Conservation (phyloP, 495 filamentous ascomycete species). For the Xanthoparmelia taractica region DNA sequence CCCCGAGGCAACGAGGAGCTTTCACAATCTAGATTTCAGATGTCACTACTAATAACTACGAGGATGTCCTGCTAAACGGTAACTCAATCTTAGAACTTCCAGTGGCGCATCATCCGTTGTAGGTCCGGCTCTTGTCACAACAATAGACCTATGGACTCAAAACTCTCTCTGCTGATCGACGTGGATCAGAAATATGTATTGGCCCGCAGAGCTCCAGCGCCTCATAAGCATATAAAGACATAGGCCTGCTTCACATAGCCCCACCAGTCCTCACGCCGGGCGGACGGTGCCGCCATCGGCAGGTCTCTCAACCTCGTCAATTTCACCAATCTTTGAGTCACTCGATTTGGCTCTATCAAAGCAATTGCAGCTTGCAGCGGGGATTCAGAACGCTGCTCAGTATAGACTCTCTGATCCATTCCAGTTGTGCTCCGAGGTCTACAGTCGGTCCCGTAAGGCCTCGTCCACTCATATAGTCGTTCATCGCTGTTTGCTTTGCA, state of each 20-base stretch:
- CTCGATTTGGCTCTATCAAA: neutral
- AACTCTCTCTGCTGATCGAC: neutral
- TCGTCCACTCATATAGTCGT: neutral
- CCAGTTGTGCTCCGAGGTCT: neutral
- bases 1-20: too few species aligned
- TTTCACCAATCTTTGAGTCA: neutral
- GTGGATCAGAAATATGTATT: neutral
- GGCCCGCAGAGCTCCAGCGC: neutral
- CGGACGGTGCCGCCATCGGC: neutral
- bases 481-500: slow-evolving; percentile 19
- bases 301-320: neutral
- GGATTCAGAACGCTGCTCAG: neutral
- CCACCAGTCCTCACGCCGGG: neutral
- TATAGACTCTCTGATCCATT: neutral
- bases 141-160: neutral
- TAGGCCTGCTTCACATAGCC: neutral
- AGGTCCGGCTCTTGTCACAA: neutral
- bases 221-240: neutral
- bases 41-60: too few species aligned
- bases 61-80: too few species aligned
- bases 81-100: too few species aligned
- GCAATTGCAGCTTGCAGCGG: neutral
- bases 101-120: neutral
- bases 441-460: neutral
- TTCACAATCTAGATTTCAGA: neutral